A percentile compares a stretch with the other conserved stretches of the same genome.
These are phyloP conservation scores for Coniophora puteana DNA, from an alignment of 1,284 basidiomycete species.

Conservation along the genomic window DNA sequence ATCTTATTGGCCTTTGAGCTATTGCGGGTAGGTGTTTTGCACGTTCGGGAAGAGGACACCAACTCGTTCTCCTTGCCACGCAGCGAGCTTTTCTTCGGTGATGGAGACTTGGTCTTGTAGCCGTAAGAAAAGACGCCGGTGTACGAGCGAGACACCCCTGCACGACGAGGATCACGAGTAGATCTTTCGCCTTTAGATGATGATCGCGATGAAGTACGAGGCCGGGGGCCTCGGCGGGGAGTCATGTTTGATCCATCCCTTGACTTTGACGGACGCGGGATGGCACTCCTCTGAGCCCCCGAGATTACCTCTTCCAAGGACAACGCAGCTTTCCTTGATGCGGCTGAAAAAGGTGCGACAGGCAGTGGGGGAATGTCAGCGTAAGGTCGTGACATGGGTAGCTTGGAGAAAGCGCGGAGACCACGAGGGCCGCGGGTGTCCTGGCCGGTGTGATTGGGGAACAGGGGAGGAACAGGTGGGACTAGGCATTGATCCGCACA, in stretches of 20 bases:
- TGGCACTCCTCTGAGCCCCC: too few species aligned
- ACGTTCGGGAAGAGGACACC: constrained; percentile 24
- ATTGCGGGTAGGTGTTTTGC: constrained; percentile 26
- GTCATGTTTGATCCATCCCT: background rate
- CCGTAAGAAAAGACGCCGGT: too few species aligned
- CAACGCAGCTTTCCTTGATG: too few species aligned
- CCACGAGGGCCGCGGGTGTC: constrained; percentile 13
- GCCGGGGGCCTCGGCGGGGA: background rate
- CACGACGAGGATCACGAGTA: constrained; percentile 11
- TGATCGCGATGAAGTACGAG: background rate
- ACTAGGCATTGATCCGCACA: constrained; percentile 25
- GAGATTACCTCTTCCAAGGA: too few species aligned
- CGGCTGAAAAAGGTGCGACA: too few species aligned
- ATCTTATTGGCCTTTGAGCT: too few species aligned
- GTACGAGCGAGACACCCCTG: too few species aligned
- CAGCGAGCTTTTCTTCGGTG: background rate
- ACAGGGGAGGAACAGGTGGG: constrained; percentile 7
- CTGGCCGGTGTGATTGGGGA: constrained; percentile 10
- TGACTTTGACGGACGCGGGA: background rate
- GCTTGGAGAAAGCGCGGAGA: constrained; percentile 13
- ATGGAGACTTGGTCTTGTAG: constrained; percentile 1
- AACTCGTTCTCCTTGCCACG: constrained; percentile 22
- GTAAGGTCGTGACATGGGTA: constrained; percentile 15
- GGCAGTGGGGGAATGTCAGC: background rate
- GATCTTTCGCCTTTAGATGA: constrained; percentile 1